Percentiles rank a stretch among this genome's conserved stretches.
These are phyloP conservation scores for Angomonas ambiguus DNA, from an alignment of 208 protist species.

Conservation along the genomic window DNA sequence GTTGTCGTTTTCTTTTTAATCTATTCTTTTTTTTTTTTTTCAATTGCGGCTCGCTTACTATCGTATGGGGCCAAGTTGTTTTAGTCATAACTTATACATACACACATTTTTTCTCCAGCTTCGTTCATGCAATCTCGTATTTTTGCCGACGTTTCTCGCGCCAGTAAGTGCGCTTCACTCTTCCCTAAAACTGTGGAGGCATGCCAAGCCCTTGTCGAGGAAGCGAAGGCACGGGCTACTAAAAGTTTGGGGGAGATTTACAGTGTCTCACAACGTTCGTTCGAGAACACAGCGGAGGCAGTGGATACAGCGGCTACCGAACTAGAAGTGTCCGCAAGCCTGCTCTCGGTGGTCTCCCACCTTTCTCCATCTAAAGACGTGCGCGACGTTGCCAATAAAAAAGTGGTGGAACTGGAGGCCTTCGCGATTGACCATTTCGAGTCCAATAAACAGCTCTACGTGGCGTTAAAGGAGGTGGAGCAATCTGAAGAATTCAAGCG, in stretches of 20 bases:
- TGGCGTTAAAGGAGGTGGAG: constrained; percentile 46
- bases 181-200: constrained; percentile 60
- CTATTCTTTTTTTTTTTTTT: constrained; percentile 7
- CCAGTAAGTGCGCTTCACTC: constrained; percentile 43
- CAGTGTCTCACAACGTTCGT: constrained; percentile 30
- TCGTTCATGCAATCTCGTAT: constrained; percentile 26
- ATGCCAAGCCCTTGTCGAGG: constrained; percentile 35
- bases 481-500: constrained; percentile 21
- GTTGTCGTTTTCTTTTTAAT: not conserved
- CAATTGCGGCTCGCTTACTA: not conserved
- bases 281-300: constrained; percentile 46
- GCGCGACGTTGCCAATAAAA: constrained; percentile 59
- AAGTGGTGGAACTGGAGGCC: constrained; percentile 51
- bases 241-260: constrained; percentile 45
- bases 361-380: constrained; percentile 48
- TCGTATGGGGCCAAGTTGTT: not conserved
- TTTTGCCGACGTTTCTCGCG: constrained; percentile 47
- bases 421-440: constrained; percentile 71
- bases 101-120: not conserved
- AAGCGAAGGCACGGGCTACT: constrained; percentile 46
- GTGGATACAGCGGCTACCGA: constrained; percentile 54
- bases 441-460: constrained; percentile 59
- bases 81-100: constrained; percentile 1
- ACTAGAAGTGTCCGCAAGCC: constrained; percentile 45
- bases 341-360: constrained; percentile 59